Conservation (phyloP, 257 asterid genomes). For the Oldenlandia corymbosa region DNA sequence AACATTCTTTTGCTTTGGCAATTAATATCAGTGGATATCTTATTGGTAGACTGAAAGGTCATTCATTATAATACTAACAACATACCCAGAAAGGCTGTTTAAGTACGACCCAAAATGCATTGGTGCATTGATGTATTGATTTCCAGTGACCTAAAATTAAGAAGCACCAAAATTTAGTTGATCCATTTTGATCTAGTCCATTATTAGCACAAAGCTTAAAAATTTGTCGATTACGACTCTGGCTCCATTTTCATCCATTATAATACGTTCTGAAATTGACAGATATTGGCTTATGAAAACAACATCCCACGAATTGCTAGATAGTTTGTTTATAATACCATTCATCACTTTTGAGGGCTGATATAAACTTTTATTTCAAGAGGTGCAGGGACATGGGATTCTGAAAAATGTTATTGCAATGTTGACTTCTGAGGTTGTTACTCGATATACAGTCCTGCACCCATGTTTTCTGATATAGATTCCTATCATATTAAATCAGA, state of each 20-base stretch:
- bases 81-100: no score
- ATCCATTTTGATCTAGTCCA: no score
- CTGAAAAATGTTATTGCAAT: conserved; percentile 41
- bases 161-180: no score
- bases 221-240: no score
- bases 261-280: neutral
- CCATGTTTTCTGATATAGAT: neutral
- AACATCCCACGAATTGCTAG: neutral
- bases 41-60: no score
- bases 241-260: neutral
- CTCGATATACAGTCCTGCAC: neutral
- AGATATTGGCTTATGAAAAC: neutral
- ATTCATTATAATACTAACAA: no score
- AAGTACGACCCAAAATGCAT: no score
- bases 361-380: conserved; percentile 16
- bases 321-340: neutral
- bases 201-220: no score
- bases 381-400: conserved; percentile 67
- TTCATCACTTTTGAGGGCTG: neutral
- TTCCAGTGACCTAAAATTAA: no score
- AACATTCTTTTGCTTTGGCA: neutral
- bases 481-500: neutral
- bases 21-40: neutral
- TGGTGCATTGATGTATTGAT: no score
- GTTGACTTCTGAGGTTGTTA: conserved; percentile 56